A percentile compares a stretch with the other conserved stretches of the same genome.
Evolutionary conservation across 1,284 basidiomycete species (phyloP).

Genomic region (Limonomyces culmigenus): DNA sequence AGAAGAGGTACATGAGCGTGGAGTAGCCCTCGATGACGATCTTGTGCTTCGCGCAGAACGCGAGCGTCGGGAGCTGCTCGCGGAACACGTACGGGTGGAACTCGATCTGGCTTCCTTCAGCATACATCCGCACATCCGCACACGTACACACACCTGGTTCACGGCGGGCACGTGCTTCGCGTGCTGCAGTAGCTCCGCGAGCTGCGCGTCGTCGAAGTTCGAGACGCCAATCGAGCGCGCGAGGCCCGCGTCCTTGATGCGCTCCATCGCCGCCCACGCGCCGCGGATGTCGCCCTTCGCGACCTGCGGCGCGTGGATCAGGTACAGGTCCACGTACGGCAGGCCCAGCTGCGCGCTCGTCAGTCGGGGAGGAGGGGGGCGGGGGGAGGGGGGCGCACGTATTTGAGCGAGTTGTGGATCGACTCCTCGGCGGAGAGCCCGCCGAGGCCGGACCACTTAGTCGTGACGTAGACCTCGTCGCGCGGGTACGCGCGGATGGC

Average conservation of each 20-base stretch:
- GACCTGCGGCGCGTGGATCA: conserved; percentile 39
- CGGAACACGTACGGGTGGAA: conserved; percentile 62
- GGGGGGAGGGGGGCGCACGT: conserved; percentile 14
- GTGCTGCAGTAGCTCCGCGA: conserved; percentile 37
- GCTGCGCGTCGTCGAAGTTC: conserved; percentile 47
- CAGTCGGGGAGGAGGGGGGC: no score
- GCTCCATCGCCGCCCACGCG: conserved; percentile 53
- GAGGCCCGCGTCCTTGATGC: conserved; percentile 39
- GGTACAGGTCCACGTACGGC: conserved; percentile 56
- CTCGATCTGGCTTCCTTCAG: conserved; percentile 22
- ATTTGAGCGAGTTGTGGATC: conserved; percentile 21
- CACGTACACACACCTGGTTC: conserved; percentile 39
- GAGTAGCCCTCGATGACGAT: conserved; percentile 65
- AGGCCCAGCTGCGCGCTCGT: conserved; percentile 38
- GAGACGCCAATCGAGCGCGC: conserved; percentile 66
- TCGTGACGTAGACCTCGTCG: conserved; percentile 36
- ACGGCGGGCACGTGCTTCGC: conserved; percentile 53
- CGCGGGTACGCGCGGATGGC: conserved; percentile 33
- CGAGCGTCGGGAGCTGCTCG: conserved; percentile 31
- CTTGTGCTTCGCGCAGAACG: conserved; percentile 37
- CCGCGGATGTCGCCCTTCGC: conserved; percentile 28
- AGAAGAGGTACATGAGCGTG: conserved; percentile 31
- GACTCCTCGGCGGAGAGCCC: conserved; percentile 23
- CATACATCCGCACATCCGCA: not conserved
- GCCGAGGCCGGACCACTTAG: conserved; percentile 24